Evolutionary conservation across 441 rosid genomes (phyloP), one percentile per base, ranked within the genome.

Genomic region (Arabidopsis lyrata): DNA sequence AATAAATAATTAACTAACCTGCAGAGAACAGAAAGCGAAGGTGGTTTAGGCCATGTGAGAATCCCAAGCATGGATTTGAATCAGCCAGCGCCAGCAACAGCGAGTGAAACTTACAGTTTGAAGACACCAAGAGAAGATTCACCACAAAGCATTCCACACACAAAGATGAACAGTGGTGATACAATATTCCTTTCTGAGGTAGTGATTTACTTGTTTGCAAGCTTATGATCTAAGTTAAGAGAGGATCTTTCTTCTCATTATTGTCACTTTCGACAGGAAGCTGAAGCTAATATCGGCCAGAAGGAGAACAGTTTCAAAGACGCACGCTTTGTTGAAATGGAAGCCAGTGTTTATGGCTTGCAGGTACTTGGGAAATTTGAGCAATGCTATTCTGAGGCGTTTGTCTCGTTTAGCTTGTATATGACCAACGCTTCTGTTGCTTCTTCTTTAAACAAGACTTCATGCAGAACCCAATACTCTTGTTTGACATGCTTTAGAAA

Each of bases 311-410:
- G 73, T 38, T 77, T 79, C 18, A 80, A 81, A 56, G 91, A 88
- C 45, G 76, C 84, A 35, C 15, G 77, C 79, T 82, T 84, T 55
- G 93, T 83, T 78, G 95, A 92, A 87, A 86, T 90, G 84, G 93
- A 92, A 83, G 98, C 96, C 27, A 82, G 87, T 80, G 83, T 78
- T 60, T 92, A 87, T 68, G 95, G 98, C 38, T 85, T 92, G 83
- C 96, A 90, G 93, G 98, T 92, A 78, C 54, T 38, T 50, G 35
- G n/a, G 34, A 44, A 57, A 6, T 1, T 48, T 45, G 29, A 47
- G 31, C 0, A 8, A 68, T 68, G 45, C 34, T 56, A 56, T 57
- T 50, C 59, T 70, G 39, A 70, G 59, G 9, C n/a, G 8, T 70
- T 47, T 22, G 67, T 39, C 34, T 47, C 66, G 2, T 47, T 22